Percentiles rank a stretch among this genome's conserved stretches.
Evolutionary conservation across 352 stramenopile genomes (phyloP).

Genomic region (Stramenopiles sp.): DNA sequence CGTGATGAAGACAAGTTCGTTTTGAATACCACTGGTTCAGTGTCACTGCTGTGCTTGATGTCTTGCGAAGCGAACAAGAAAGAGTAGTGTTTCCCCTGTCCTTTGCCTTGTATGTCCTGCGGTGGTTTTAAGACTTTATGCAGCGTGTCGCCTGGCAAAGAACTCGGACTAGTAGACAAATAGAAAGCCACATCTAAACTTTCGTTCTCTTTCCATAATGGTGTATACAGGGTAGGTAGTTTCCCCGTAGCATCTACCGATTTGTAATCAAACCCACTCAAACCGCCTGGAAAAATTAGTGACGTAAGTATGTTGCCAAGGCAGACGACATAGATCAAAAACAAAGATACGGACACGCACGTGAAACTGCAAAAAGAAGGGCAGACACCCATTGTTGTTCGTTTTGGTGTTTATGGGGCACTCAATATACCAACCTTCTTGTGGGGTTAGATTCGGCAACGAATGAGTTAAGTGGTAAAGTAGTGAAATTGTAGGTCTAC

Average conservation of each 20-base stretch:
- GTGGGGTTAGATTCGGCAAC: no score
- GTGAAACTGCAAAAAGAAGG: constrained; percentile 4
- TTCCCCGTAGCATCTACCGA: not conserved
- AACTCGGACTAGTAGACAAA: not conserved
- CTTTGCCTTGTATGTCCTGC: no score
- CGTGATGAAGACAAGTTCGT: no score
- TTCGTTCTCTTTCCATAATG: constrained; percentile 3
- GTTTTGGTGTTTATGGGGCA: no score
- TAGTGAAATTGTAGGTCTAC: no score
- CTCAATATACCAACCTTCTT: no score
- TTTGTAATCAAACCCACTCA: constrained; percentile 1
- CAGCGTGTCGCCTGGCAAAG: not conserved
- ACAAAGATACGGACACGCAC: not conserved
- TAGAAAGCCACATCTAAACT: constrained; percentile 1
- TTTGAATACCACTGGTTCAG: no score
- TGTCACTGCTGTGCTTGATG: no score
- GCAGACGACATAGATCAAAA: not conserved
- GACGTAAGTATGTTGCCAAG: not conserved
- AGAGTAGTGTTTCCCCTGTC: no score
- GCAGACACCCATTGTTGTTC: no score
- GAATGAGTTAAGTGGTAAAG: no score
- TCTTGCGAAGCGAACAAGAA: no score
- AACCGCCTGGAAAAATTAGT: not conserved
- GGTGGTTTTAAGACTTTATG: not conserved
- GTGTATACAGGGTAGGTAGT: not conserved